phyloP scores from a whole-genome alignment of 768 basidiomycete genomes.

The Mycena alexandri region DNA sequence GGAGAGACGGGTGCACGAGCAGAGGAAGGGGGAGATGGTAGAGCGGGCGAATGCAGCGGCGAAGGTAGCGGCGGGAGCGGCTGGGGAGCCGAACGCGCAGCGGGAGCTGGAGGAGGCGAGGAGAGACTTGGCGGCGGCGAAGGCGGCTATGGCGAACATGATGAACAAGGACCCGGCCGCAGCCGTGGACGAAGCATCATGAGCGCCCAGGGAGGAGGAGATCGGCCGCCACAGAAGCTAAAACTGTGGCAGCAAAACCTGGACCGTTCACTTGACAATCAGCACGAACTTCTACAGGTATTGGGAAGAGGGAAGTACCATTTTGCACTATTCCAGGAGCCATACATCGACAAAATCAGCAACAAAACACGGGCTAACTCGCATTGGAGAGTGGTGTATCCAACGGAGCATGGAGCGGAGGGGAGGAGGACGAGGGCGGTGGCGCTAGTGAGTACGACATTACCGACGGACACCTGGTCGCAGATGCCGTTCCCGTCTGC shows the following conservation, averaged over 20 bases:
- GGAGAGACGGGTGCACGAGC: too few relatives aligned
- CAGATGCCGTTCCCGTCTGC: constrained; percentile 37
- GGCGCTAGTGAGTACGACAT: neutral
- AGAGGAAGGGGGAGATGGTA: too few relatives aligned
- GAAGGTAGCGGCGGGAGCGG: too few relatives aligned
- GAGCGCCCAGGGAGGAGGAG: neutral
- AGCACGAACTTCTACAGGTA: constrained; percentile 3
- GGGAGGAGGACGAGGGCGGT: too few relatives aligned
- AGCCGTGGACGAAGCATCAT: constrained; percentile 10
- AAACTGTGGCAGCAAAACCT: neutral
- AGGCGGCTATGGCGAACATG: too few relatives aligned
- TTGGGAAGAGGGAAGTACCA: constrained; percentile 8
- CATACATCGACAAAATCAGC: neutral
- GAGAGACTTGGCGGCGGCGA: too few relatives aligned
- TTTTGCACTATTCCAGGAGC: constrained; percentile 9
- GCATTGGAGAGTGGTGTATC: constrained; percentile 7
- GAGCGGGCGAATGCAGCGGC: too few relatives aligned
- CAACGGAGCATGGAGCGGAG: too few relatives aligned
- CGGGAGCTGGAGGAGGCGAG: too few relatives aligned
- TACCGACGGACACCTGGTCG: constrained; percentile 10
- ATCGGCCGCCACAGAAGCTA: neutral
- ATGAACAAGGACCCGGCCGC: constrained; percentile 12
- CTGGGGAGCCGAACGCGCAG: too few relatives aligned
- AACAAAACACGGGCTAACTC: constrained; percentile 11
- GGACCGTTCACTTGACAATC: constrained; percentile 7